Base-by-base conservation (phyloP, 495 filamentous ascomycete species). In the Xylaria longipes region DNA sequence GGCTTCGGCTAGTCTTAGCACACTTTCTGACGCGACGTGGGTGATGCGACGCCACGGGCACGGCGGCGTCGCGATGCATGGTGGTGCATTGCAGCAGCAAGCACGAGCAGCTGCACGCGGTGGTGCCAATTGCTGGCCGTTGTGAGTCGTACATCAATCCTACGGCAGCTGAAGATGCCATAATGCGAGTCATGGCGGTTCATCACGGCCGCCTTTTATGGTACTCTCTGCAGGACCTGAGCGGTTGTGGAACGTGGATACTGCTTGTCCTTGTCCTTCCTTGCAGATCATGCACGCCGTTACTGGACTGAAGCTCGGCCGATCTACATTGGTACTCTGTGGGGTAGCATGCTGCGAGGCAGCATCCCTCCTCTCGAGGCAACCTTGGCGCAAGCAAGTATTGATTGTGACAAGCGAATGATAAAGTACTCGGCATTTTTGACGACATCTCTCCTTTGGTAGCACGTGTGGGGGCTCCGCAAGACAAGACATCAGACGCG, bases 111-210 rank as follows among this genome's bases (percentile, higher is more conserved):
- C 57, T 37, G 48, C 50, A 43, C 15, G 14, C 56, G 20, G 20
- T 46, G 41, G 31, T 65, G 31, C 69, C 69, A 71, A 66, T 56
- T 65, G 62, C n/a, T 39, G 50, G 27, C 9, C 45, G 43, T 54
- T 45, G 27, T 33, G 20, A 60, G 69, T 60, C 22, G 48, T 50
- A 71, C 69, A 65, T 43, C 29, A 27, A 71, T 58, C 61, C 39
- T 11, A 71, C 60, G 62, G 48, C 69, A 66, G 61, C 61, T 71
- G 69, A 65, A 41, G 45, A 65, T 71, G 62, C 62, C 69, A 71
- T 39, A 58, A 66, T 50, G 62, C 52, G 48, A 65, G 69, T 57
- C 50, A 65, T 60, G 69, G 43, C 17, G 61, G 61, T 46, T 31
- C 52, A 46, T 69, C 52, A 69, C 52, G 37, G 54, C 48, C 57